Conservation (phyloP, 352 stramenopile species). For the Paralagenidium karlingii region DNA sequence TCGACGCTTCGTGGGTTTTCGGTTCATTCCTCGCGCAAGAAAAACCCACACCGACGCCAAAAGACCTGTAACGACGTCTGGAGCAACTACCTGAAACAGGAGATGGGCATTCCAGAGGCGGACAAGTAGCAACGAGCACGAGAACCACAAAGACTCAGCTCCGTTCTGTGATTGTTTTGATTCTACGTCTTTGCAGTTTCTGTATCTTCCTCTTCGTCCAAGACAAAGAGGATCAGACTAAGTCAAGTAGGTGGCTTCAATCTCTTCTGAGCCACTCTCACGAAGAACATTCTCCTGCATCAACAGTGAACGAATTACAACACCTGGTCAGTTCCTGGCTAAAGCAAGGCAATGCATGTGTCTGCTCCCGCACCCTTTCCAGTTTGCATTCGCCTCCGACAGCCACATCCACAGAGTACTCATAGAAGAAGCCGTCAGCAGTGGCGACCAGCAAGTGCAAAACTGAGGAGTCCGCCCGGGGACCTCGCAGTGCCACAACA, state of each 20-base stretch:
- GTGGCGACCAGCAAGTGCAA: constrained; percentile 77
- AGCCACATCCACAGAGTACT: constrained; percentile 69
- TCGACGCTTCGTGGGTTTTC: no score
- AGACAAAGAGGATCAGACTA: no score
- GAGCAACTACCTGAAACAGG: no score
- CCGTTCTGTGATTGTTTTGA: no score
- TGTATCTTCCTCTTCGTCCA: no score
- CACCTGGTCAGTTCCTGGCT: not conserved
- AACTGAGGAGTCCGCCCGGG: constrained; percentile 45
- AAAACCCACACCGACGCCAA: no score
- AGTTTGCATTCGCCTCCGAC: constrained; percentile 72
- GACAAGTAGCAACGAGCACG: no score
- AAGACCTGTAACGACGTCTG: no score
- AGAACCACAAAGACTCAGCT: no score
- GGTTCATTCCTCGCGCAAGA: no score
- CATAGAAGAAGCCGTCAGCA: constrained; percentile 74
- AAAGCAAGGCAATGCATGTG: not conserved
- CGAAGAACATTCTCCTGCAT: constrained; percentile 73
- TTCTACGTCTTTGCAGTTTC: no score
- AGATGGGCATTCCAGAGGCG: no score
- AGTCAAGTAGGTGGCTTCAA: constrained; percentile 72
- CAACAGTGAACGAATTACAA: not conserved
- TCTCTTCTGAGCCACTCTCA: constrained; percentile 74
- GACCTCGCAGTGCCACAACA: constrained; percentile 66
- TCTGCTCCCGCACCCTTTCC: constrained; percentile 28